These are phyloP conservation scores for Betula pendula DNA, from an alignment of 306 rosid genomes.

Conservation along the genomic window DNA sequence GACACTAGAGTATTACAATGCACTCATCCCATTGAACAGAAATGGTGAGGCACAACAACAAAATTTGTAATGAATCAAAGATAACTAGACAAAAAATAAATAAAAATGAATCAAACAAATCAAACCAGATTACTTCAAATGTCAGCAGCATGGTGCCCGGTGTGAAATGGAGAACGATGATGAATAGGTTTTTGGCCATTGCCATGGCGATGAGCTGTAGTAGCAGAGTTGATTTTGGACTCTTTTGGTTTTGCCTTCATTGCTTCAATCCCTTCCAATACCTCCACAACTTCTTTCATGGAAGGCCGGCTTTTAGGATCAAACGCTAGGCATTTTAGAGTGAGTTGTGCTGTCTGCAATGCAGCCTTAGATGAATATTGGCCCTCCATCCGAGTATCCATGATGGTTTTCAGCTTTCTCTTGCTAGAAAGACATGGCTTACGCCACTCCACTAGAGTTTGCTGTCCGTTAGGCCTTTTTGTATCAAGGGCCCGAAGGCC, in stretches of 20 bases:
- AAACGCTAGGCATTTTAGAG: constrained; percentile 55
- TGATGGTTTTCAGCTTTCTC: constrained; percentile 45
- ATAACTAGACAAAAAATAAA: neutral
- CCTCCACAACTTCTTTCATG: constrained; percentile 68
- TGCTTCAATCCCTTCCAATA: constrained; percentile 55
- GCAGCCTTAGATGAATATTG: constrained; percentile 71
- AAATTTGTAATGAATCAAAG: constrained; percentile 15
- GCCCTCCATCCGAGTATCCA: constrained; percentile 64
- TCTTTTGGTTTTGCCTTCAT: constrained; percentile 35
- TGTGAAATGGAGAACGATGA: neutral
- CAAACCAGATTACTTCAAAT: constrained; percentile 21
- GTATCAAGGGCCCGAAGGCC: constrained; percentile 63
- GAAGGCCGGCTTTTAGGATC: constrained; percentile 73
- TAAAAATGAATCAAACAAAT: constrained; percentile 11
- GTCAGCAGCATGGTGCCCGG: constrained; percentile 21
- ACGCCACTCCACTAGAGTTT: constrained; percentile 68
- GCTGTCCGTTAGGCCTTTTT: constrained; percentile 46
- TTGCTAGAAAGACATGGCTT: constrained; percentile 51
- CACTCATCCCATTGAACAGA: constrained; percentile 14
- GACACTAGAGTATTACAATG: neutral
- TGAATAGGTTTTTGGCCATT: constrained; percentile 2
- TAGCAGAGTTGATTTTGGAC: constrained; percentile 12
- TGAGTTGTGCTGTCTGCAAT: constrained; percentile 43
- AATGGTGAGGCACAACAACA: constrained; percentile 13
- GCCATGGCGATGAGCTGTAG: constrained; percentile 2